Base-by-base conservation (phyloP, 192 early-diverging fungal genomes). In the Chytriomyces hyalinus region DNA sequence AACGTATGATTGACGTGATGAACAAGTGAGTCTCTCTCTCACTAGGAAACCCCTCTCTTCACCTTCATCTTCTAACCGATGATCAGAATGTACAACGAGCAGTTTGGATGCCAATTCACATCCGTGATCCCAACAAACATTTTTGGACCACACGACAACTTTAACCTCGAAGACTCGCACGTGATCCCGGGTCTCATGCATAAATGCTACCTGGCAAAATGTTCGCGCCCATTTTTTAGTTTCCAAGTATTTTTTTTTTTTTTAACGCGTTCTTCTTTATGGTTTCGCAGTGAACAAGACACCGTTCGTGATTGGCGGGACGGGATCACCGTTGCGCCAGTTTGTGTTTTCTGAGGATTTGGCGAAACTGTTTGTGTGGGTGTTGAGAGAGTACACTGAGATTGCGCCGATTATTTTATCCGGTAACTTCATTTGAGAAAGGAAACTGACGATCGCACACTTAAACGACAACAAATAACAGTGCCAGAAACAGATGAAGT, bases 271-370 rank as follows among this genome's bases (percentile, higher is more conserved):
- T 93, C 86, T 43, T 22, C 47, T 80, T 78, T 26, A 11, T 22
- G 22, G 48, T 84, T 59, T 46, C 8, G 6, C 78, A 89, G 90
- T 90, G 80, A 90, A 92, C 75, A 80, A 81, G 49, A 93, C 89
- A 15, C 92, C 91, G 49, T 92, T 94, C 70, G 80, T 90, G 71
- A 88, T 94, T 78, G 75, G 86, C 49, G 93, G 93, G 65, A 91
- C 88, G 28, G 93, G 93, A 70, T 87, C 89, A 65, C 93, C 93
- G 46, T 87, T 93, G 49, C 89, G 93, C 17, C 93, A 94, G 77
- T 94, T 94, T 84, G 93, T 94, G 61, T 94, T 90, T 81, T 94
- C 92, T 8, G 85, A 87, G 45, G 93, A 94, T 86, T 82, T 94
- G 44, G 93, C 92, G 67, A 90, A 84, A 80, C 86, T 94, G 61